Conservation (phyloP, 78 protist genomes). For the Dictyostelium discoideum region DNA sequence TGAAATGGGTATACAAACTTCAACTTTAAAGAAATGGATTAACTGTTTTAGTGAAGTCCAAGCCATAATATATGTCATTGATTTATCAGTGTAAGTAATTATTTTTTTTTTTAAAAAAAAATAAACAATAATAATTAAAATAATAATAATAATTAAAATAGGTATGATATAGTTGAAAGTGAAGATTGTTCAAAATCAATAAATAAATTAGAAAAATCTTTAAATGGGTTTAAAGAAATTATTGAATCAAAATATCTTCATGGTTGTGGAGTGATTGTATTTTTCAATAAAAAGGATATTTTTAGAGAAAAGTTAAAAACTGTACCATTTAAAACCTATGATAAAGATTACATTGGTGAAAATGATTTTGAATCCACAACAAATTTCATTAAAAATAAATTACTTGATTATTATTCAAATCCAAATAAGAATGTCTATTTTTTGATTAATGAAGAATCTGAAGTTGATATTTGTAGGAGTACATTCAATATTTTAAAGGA, state of each 20-base stretch:
- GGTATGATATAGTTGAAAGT: constrained; percentile 79
- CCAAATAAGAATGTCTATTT: neutral
- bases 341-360: constrained; percentile 63
- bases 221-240: constrained; percentile 90
- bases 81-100: constrained; percentile 74
- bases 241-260: constrained; percentile 90
- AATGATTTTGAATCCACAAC: constrained; percentile 67
- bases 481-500: neutral
- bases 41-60: constrained; percentile 94
- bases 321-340: constrained; percentile 30
- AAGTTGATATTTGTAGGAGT: neutral
- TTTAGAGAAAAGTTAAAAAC: constrained; percentile 87
- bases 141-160: constrained; percentile 30
- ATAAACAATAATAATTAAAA: neutral
- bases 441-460: too few relatives aligned
- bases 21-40: constrained; percentile 96
- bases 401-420: neutral
- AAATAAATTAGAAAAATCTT: constrained; percentile 91
- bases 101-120: too few relatives aligned
- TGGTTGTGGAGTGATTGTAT: constrained; percentile 53
- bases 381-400: constrained; percentile 65
- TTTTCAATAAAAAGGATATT: constrained; percentile 85
- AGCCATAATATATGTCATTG: constrained; percentile 91
- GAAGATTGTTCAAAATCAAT: neutral
- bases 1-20: constrained; percentile 97